Conservation (phyloP, 2,329 filamentous ascomycete genomes). For the Arthrobotrys conoides region DNA sequence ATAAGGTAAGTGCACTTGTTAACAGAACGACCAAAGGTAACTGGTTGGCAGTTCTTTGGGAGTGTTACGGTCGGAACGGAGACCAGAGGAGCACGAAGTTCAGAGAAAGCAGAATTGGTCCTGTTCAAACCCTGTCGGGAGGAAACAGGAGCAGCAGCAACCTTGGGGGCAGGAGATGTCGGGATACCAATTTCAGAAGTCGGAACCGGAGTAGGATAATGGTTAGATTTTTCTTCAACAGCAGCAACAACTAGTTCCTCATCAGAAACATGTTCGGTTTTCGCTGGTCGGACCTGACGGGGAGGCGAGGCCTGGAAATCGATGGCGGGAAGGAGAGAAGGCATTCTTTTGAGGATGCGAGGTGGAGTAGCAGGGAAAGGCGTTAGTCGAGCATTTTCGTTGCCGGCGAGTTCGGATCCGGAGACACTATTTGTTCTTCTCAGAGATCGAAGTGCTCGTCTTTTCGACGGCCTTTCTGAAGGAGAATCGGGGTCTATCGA, state of each 20-base stretch:
- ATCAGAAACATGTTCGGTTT: constrained; percentile 70
- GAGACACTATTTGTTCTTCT: constrained; percentile 49
- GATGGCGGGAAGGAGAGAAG: constrained; percentile 82
- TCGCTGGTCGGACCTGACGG: constrained; percentile 75
- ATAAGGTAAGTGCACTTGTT: constrained; percentile 96
- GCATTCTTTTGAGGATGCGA: constrained; percentile 73
- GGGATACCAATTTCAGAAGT: constrained; percentile 94
- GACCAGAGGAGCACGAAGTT: constrained; percentile 82
- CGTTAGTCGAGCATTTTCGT: constrained; percentile 35
- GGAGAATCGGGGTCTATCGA: constrained; percentile 56
- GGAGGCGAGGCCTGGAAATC: constrained; percentile 78
- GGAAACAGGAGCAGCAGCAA: constrained; percentile 66
- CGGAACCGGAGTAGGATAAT: constrained; percentile 92
- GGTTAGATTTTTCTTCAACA: constrained; percentile 65
- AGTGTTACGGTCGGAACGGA: constrained; percentile 87
- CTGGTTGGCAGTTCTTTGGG: constrained; percentile 81
- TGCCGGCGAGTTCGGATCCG: constrained; percentile 13
- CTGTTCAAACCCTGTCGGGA: constrained; percentile 73
- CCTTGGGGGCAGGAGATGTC: constrained; percentile 82
- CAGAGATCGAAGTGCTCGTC: constrained; percentile 42
- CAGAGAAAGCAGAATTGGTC: constrained; percentile 76
- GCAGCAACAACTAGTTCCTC: constrained; percentile 62
- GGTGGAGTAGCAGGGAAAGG: constrained; percentile 44
- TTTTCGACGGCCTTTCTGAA: constrained; percentile 43
- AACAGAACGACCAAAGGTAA: constrained; percentile 92